Conservation (phyloP, 1,284 basidiomycete species). For the Porogramme epimiltina region DNA sequence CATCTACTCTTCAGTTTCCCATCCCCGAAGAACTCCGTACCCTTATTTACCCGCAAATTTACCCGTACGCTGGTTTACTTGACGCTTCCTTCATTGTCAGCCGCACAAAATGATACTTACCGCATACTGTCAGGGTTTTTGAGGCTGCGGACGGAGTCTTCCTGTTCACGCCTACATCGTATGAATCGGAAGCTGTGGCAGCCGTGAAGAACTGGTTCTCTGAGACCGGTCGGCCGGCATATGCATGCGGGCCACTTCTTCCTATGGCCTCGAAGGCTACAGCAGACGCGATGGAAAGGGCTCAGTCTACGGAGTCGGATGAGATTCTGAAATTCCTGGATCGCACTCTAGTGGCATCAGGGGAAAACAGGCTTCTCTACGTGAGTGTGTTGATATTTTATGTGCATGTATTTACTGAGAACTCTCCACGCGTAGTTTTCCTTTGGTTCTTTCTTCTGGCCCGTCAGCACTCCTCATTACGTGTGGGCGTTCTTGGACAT, state of each 20-base stretch:
- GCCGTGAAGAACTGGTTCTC: conserved; percentile 14
- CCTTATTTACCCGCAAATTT: conserved; percentile 3
- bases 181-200: conserved; percentile 20
- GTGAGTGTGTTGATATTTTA: conserved; percentile 3
- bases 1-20: conserved; percentile 6
- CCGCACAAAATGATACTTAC: background rate
- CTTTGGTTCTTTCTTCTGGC: conserved; percentile 22
- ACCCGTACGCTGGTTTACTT: conserved; percentile 10
- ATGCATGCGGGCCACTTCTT: conserved; percentile 14
- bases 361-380: conserved; percentile 16
- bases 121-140: conserved; percentile 8
- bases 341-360: conserved; percentile 6
- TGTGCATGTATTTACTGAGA: too few relatives aligned
- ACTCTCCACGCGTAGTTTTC: conserved; percentile 10
- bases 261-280: background rate
- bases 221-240: conserved; percentile 11
- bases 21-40: background rate
- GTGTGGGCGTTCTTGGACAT: conserved; percentile 15
- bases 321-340: conserved; percentile 18
- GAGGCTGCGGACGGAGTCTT: conserved; percentile 16
- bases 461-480: conserved; percentile 5
- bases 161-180: conserved; percentile 15
- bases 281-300: conserved; percentile 3
- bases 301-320: background rate
- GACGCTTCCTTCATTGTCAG: background rate